These are phyloP conservation scores for Salix viminalis DNA, from an alignment of 345 rosid species.

Conservation along the genomic window DNA sequence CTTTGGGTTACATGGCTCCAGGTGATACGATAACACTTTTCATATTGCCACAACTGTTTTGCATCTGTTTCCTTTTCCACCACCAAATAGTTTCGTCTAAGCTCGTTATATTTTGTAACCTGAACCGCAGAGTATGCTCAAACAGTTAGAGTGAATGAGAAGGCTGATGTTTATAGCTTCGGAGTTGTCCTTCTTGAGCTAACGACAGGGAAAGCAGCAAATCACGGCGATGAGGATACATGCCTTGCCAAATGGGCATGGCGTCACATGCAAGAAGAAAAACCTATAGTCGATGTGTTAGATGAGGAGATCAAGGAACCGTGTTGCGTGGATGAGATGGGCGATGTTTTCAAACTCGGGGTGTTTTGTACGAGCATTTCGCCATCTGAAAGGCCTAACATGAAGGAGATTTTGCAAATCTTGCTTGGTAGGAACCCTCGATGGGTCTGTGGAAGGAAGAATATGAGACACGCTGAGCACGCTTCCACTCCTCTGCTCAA, in stretches of 20 bases:
- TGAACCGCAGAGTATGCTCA: conserved; percentile 21
- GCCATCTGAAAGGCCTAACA: conserved; percentile 16
- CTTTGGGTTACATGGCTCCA: conserved; percentile 29
- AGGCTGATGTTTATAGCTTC: conserved; percentile 89
- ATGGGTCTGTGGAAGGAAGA: conserved; percentile 7
- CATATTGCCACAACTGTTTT: too few relatives aligned
- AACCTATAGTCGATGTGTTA: conserved; percentile 7
- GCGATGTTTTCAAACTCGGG: conserved; percentile 17
- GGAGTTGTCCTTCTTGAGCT: conserved; percentile 55
- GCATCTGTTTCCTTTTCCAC: background rate
- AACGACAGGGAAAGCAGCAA: conserved; percentile 24
- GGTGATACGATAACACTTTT: background rate
- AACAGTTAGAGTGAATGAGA: conserved; percentile 51
- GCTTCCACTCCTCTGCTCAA: conserved; percentile 19
- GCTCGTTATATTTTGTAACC: background rate
- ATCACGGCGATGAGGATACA: conserved; percentile 8
- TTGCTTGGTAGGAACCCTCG: background rate
- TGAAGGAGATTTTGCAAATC: conserved; percentile 17
- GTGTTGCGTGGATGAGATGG: conserved; percentile 14
- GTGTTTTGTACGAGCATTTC: conserved; percentile 11
- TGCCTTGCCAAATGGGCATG: conserved; percentile 20
- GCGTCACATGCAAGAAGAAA: conserved; percentile 16
- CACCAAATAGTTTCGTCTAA: too few relatives aligned
- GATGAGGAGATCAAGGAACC: conserved; percentile 12
- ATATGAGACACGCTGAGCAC: background rate